phyloP scores from a whole-genome alignment of 441 rosid species.

The Dalechampia spathulata region DNA sequence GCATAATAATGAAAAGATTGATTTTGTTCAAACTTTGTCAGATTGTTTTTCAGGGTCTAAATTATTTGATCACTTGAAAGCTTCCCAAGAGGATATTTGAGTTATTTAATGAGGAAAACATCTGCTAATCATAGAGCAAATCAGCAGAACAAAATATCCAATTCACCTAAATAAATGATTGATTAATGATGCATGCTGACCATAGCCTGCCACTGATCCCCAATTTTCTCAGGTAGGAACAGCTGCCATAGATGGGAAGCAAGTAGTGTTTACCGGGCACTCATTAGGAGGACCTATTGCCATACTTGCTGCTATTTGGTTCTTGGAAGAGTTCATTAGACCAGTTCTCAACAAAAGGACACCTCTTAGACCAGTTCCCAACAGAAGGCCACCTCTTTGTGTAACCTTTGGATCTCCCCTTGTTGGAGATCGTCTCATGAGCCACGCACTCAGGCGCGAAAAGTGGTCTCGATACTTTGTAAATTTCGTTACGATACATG shows the following conservation, averaged over 20 bases:
- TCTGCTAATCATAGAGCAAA: no score
- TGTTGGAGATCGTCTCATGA: slow-evolving; percentile 52
- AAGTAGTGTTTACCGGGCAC: slow-evolving; percentile 74
- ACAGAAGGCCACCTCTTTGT: slow-evolving; percentile 29
- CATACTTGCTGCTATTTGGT: slow-evolving; percentile 66
- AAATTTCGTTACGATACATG: slow-evolving; percentile 59
- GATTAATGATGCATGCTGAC: not conserved
- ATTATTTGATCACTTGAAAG: not conserved
- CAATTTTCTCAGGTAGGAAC: slow-evolving; percentile 37
- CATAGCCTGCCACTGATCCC: slow-evolving; percentile 2
- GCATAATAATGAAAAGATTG: not conserved
- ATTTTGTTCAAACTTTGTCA: not conserved
- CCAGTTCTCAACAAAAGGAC: not conserved
- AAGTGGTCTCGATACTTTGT: slow-evolving; percentile 59
- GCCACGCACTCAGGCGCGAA: slow-evolving; percentile 64
- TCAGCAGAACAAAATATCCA: not conserved
- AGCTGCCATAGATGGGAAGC: slow-evolving; percentile 29
- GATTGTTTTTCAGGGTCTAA: no score
- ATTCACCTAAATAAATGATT: not conserved
- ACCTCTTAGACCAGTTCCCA: slow-evolving; percentile 18
- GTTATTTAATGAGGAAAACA: not conserved
- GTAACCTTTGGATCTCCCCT: slow-evolving; percentile 87
- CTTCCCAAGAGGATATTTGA: not conserved
- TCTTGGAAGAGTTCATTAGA: slow-evolving; percentile 31
- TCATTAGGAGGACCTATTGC: slow-evolving; percentile 80